Evolutionary conservation across 805 yeast genomes (phyloP), one percentile per base, ranked within the genome.

Genomic region (Clavispora carvajalis): DNA sequence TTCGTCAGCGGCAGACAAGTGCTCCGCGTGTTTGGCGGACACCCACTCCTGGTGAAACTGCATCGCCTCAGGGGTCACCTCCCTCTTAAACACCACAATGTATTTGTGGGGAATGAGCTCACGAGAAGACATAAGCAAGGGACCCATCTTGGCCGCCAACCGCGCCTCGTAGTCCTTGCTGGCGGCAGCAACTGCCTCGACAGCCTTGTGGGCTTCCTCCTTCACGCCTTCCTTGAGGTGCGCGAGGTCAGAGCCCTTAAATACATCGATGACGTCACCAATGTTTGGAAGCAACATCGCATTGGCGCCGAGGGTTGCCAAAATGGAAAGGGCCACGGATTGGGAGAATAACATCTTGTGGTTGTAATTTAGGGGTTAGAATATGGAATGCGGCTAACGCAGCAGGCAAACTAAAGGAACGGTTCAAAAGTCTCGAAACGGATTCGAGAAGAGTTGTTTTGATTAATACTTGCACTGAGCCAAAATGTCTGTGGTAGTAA

Each of bases 71-170:
- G 73, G 62, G 17, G 74, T 55, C 24, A 80, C 70, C 39, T 69
- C 77, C 40, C 78, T 76, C 70, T 88, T 89, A 69, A 91, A 80
- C 37, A 90, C 89, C 52, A 93, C 69, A 49, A 93, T 90, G 71
- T 88, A 93, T 55, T 82, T 81, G 68, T 84, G 74, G 26, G 89
- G 82, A 52, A 84, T 76, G 34, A 74, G 49, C 43, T 76, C 47
- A 28, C 51, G 48, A 17, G 34, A 42, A 34, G 37, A 41, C 28
- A 12, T 10, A 38, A 48, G 35, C 36, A 50, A 48, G 4, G 54
- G 53, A 26, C 53, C 54, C 13, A 43, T 24, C 19, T 36, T 40
- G 19, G 34, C 22, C 31, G 19, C 15, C 31, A 28, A 28, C 19
- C 31, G 31, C 11, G 2, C 10, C 39, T 46, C 49, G 22, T 43